phyloP scores from a whole-genome alignment of 805 yeast genomes.

The Metschnikowia kofuensis region DNA sequence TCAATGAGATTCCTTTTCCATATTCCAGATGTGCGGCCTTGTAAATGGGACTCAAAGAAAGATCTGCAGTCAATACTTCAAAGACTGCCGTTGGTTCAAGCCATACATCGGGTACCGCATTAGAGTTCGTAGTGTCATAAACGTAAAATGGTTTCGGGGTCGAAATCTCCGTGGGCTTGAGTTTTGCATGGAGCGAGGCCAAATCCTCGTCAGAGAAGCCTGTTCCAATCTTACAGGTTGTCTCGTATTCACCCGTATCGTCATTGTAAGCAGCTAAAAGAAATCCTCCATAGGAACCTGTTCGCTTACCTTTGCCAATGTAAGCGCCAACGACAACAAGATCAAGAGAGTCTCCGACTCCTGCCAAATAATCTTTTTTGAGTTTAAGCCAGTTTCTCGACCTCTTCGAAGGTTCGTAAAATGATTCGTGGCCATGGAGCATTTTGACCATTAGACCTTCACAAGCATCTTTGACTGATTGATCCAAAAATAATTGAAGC shows the following conservation, averaged over 20 bases:
- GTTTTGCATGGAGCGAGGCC: constrained; percentile 51
- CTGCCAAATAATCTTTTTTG: constrained; percentile 91
- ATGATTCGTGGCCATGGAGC: constrained; percentile 74
- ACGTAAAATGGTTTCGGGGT: constrained; percentile 66
- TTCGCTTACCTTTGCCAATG: constrained; percentile 89
- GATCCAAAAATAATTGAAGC: constrained; percentile 80
- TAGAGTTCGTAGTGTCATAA: constrained; percentile 56
- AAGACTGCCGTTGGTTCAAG: constrained; percentile 81
- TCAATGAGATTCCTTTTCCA: constrained; percentile 80
- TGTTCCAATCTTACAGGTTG: constrained; percentile 96
- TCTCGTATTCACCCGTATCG: constrained; percentile 89
- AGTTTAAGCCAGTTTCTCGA: constrained; percentile 93
- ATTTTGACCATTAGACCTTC: constrained; percentile 97
- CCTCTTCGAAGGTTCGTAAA: constrained; percentile 91
- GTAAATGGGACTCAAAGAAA: constrained; percentile 83
- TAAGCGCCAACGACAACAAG: constrained; percentile 93
- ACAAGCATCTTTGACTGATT: constrained; percentile 83
- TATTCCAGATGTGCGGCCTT: constrained; percentile 74
- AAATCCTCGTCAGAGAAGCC: constrained; percentile 90
- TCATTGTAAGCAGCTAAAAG: constrained; percentile 85
- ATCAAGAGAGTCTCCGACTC: constrained; percentile 94
- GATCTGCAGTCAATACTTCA: constrained; percentile 89
- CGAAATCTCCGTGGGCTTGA: constrained; percentile 64
- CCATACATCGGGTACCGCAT: constrained; percentile 90
- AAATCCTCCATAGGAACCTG: constrained; percentile 94